Evolutionary conservation across 345 rosid species (phyloP), one percentile per base, ranked within the genome.

Genomic region (Hibiscus syriacus): DNA sequence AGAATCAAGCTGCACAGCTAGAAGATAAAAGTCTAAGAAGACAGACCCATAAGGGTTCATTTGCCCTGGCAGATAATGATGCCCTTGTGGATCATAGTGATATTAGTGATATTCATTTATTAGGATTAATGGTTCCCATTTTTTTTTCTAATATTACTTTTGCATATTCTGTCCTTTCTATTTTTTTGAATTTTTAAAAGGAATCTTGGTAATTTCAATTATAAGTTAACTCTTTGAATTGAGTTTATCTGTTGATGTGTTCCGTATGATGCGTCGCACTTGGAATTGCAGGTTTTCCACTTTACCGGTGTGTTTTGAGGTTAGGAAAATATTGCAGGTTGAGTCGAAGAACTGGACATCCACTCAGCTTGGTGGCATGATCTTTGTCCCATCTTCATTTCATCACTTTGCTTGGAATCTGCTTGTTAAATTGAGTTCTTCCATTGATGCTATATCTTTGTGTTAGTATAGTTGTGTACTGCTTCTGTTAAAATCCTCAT

Each of bases 291-390:
- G 68, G 46, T 75, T 66, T 55, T 62, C 49, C 29, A 34, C 70
- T 77, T 38, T 17, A 69, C 55, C 17, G 39, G 46, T 48, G 9
- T 61, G 53, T 70, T 65, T 68, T 57, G 36, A 79, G 83, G 58
- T 73, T 5, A 73, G 72, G 73, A 46, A 38, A 38, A 38, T 36
- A 61, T 29, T 81, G 83, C 85, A 84, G 87, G 80, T 77, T 39
- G 70, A 56, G 70, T 7, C 3, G 13, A 43, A 70, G 60, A 64
- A 12, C 32, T n/a, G 39, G 30, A 5, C 67, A 41, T 62, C 67
- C 45, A 19, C 30, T 17, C 58, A 67, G 27, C 52, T n/a, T 39
- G 49, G 39, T 43, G n/a, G 59, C 27, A 11, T 43, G 17, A 27
- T 57, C 39, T 57, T 56, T 57, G 23, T 20, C 17, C 3, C 23